These are phyloP conservation scores for Claviceps cyperi DNA, from an alignment of 2,329 filamentous ascomycete species.

Conservation along the genomic window DNA sequence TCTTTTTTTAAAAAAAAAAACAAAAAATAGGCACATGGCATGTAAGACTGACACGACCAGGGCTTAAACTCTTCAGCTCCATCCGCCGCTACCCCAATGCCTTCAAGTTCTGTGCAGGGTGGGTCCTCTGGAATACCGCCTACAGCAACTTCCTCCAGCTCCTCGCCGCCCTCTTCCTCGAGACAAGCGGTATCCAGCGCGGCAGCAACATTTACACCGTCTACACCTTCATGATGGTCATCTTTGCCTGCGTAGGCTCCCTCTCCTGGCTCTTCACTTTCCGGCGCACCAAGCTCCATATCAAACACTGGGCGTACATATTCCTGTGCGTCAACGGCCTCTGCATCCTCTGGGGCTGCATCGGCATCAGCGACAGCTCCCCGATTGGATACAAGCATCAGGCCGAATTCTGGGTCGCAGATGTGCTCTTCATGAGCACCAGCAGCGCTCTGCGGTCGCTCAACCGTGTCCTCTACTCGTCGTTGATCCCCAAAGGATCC, in stretches of 20 bases:
- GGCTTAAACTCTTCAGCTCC: constrained; percentile 9
- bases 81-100: constrained; percentile 9
- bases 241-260: constrained; percentile 9
- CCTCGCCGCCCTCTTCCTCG: constrained; percentile 9
- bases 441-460: constrained; percentile 10
- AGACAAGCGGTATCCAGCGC: constrained; percentile 8
- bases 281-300: constrained; percentile 3
- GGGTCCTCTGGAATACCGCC: constrained; percentile 10
- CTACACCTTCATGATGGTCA: constrained; percentile 9
- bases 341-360: constrained; percentile 10
- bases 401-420: constrained; percentile 9
- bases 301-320: constrained; percentile 9
- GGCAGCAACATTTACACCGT: constrained; percentile 9
- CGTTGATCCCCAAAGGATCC: constrained; percentile 10
- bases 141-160: constrained; percentile 9
- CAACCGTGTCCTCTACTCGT: constrained; percentile 9
- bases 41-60: background rate
- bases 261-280: constrained; percentile 8
- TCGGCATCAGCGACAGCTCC: constrained; percentile 7
- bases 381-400: constrained; percentile 9
- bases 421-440: constrained; percentile 9
- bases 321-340: constrained; percentile 8
- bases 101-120: constrained; percentile 10
- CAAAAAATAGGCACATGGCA: too few relatives aligned
- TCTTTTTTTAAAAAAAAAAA: too few relatives aligned